Evolutionary conservation across 2,329 filamentous ascomycete species (phyloP).

Genomic region (Apiospora pterosperma): DNA sequence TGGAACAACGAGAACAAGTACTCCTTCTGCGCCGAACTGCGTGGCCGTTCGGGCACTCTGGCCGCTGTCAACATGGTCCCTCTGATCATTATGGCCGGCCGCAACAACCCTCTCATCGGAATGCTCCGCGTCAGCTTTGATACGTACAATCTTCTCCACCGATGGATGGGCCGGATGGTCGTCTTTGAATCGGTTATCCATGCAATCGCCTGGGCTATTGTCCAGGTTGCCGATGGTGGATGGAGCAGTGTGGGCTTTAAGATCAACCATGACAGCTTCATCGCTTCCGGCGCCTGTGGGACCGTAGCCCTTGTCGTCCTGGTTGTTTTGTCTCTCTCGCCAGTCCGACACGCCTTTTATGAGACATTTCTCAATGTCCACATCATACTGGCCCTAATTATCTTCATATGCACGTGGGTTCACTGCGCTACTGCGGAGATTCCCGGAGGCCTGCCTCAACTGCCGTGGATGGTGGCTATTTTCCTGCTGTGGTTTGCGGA

Average conservation of each 20-base stretch:
- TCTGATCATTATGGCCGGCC: conserved; percentile 80
- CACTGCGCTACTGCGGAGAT: conserved; percentile 69
- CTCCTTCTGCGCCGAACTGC: conserved; percentile 73
- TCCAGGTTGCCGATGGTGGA: conserved; percentile 63
- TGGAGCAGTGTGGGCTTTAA: conserved; percentile 53
- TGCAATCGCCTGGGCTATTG: conserved; percentile 69
- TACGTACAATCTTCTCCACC: conserved; percentile 87
- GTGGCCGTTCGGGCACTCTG: conserved; percentile 81
- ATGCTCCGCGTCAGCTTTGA: conserved; percentile 88
- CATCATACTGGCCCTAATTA: conserved; percentile 68
- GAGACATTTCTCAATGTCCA: conserved; percentile 92
- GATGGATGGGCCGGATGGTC: conserved; percentile 76
- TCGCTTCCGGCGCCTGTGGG: conserved; percentile 61
- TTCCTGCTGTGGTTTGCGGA: conserved; percentile 77
- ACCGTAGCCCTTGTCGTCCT: conserved; percentile 62
- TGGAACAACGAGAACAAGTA: conserved; percentile 56
- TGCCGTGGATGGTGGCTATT: conserved; percentile 71
- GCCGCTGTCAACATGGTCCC: conserved; percentile 90
- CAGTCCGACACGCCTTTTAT: conserved; percentile 90
- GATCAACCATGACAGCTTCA: conserved; percentile 59
- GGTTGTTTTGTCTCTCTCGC: conserved; percentile 68
- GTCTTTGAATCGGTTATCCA: conserved; percentile 69
- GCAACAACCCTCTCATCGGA: conserved; percentile 88
- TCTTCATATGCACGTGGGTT: conserved; percentile 70
- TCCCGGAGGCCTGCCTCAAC: conserved; percentile 64